Evolutionary conservation across 192 early-diverging fungal genomes (phyloP).

Genomic region (Rhizoclosmatium globosum): DNA sequence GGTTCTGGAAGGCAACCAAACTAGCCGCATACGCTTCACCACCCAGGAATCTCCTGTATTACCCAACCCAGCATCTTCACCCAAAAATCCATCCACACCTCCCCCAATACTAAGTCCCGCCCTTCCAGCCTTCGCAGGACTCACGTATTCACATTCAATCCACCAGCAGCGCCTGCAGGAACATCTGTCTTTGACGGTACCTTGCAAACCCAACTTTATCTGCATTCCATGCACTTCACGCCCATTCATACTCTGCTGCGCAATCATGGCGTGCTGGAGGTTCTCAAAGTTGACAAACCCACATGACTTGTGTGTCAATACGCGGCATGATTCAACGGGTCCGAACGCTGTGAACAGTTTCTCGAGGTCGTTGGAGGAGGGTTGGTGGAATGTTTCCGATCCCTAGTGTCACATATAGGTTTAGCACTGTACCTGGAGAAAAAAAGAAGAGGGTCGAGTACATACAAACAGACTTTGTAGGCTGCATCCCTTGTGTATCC

Average conservation of each 20-base stretch:
- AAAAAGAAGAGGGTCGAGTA: background rate
- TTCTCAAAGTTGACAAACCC: slow-evolving; percentile 96
- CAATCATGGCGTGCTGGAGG: slow-evolving; percentile 90
- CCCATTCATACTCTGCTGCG: slow-evolving; percentile 86
- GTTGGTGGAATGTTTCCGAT: slow-evolving; percentile 92
- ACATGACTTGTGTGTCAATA: slow-evolving; percentile 96
- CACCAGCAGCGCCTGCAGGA: background rate
- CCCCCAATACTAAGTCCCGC: slow-evolving; percentile 10
- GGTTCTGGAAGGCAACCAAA: slow-evolving; percentile 80
- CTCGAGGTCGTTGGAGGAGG: slow-evolving; percentile 74
- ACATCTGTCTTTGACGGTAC: slow-evolving; percentile 71
- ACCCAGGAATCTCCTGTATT: background rate
- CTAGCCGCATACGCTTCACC: slow-evolving; percentile 65
- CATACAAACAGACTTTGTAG: slow-evolving; percentile 82
- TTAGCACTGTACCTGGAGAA: slow-evolving; percentile 1
- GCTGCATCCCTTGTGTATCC: slow-evolving; percentile 70
- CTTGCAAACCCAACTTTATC: slow-evolving; percentile 98
- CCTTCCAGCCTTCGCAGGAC: slow-evolving; percentile 32
- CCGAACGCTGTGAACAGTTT: slow-evolving; percentile 83
- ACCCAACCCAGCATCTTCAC: background rate
- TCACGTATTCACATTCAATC: slow-evolving; percentile 9
- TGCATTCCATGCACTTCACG: slow-evolving; percentile 84
- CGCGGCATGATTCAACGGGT: slow-evolving; percentile 90
- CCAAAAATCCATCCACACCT: slow-evolving; percentile 21
- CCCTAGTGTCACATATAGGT: slow-evolving; percentile 60